phyloP scores from a whole-genome alignment of 2,329 filamentous ascomycete species.

The Rhynchosporium graminicola region DNA sequence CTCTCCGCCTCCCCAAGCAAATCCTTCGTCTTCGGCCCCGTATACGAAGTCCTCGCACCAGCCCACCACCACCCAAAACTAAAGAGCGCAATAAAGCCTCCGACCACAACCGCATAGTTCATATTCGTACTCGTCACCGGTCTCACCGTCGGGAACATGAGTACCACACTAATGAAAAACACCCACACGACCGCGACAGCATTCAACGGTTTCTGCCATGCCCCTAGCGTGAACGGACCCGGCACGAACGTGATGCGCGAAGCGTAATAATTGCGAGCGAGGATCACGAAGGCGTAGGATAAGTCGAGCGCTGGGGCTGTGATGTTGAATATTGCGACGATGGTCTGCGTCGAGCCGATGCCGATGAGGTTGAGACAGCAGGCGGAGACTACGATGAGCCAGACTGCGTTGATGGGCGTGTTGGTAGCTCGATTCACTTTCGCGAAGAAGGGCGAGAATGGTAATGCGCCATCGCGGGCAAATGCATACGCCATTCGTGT shows the following conservation, averaged over 20 bases:
- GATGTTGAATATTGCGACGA: slow-evolving; percentile 54
- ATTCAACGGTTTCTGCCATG: slow-evolving; percentile 57
- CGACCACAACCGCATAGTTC: slow-evolving; percentile 52
- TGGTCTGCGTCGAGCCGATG: slow-evolving; percentile 52
- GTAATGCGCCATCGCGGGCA: slow-evolving; percentile 59
- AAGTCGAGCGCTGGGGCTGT: slow-evolving; percentile 54
- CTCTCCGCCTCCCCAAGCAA: slow-evolving; percentile 5
- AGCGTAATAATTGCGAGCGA: slow-evolving; percentile 44
- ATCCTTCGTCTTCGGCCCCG: slow-evolving; percentile 58
- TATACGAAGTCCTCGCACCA: slow-evolving; percentile 47
- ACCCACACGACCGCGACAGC: slow-evolving; percentile 61
- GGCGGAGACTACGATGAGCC: slow-evolving; percentile 63
- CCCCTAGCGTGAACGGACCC: slow-evolving; percentile 58
- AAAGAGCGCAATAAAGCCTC: slow-evolving; percentile 49
- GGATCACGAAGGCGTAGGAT: slow-evolving; percentile 60
- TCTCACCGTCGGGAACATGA: slow-evolving; percentile 53
- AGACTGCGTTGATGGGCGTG: slow-evolving; percentile 63
- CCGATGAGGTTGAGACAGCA: slow-evolving; percentile 52
- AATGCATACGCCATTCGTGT: slow-evolving; percentile 64
- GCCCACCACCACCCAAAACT: slow-evolving; percentile 50
- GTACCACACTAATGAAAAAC: slow-evolving; percentile 60
- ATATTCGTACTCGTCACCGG: slow-evolving; percentile 52
- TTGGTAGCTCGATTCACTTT: slow-evolving; percentile 54
- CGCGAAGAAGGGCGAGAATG: slow-evolving; percentile 54
- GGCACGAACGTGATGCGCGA: slow-evolving; percentile 32